These are phyloP conservation scores for Kwoniella europaea DNA, from an alignment of 768 basidiomycete genomes.

Conservation along the genomic window DNA sequence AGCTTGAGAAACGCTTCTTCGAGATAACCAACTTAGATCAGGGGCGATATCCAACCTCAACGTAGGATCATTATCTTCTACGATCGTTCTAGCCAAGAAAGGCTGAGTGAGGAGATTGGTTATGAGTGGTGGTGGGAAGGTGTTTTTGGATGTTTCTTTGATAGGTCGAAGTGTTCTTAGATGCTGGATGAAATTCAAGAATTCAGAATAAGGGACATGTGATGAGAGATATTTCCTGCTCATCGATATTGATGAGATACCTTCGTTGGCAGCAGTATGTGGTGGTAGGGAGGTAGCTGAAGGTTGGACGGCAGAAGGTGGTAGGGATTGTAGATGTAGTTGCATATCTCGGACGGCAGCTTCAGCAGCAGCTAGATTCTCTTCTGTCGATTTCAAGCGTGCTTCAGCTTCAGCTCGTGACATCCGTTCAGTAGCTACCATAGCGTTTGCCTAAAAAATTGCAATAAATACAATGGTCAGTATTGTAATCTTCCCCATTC, in stretches of 20 bases:
- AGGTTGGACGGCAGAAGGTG: constrained; percentile 25
- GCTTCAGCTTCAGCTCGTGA: constrained; percentile 71
- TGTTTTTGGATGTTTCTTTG: constrained; percentile 58
- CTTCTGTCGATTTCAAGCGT: constrained; percentile 76
- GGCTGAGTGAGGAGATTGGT: constrained; percentile 76
- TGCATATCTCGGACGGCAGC: constrained; percentile 85
- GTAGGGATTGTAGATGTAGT: constrained; percentile 76
- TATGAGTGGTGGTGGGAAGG: constrained; percentile 67
- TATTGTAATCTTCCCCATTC: background rate
- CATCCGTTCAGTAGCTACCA: constrained; percentile 93
- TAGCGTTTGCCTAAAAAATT: constrained; percentile 77
- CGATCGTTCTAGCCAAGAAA: constrained; percentile 73
- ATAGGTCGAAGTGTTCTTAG: constrained; percentile 72
- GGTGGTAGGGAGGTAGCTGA: background rate
- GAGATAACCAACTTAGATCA: constrained; percentile 89
- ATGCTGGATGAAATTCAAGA: constrained; percentile 75
- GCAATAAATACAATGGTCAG: background rate
- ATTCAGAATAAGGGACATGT: constrained; percentile 81
- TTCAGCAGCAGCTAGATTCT: constrained; percentile 79
- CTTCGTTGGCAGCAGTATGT: background rate
- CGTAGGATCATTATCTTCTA: constrained; percentile 92
- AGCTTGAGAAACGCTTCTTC: constrained; percentile 79
- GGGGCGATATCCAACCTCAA: constrained; percentile 91
- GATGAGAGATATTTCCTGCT: constrained; percentile 59
- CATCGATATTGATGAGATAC: background rate